Base-by-base conservation (phyloP, 108 stramenopile species). In the Cyclotella choctawhatcheeana region DNA sequence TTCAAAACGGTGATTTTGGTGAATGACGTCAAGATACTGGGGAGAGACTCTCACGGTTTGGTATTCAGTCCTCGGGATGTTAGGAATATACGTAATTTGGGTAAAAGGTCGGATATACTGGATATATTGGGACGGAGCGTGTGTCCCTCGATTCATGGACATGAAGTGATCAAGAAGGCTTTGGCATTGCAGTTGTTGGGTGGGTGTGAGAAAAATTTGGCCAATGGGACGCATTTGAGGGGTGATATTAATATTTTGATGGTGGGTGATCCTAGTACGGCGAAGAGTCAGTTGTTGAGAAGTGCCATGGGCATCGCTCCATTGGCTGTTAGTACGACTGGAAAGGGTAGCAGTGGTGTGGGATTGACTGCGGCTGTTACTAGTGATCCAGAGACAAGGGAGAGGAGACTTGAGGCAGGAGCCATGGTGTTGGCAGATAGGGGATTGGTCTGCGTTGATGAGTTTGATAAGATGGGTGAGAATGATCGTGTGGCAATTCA, bases 221-320 rank as follows among this genome's bases (percentile, higher is more conserved):
- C 86, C 26, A 99, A 98, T 77, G 99, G 99, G 5, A 98, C 98
- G 22, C 96, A 97, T 79, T 78, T 99, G 54, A 91, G 99, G 73
- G 99, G 99, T 51, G 99, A 99, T 75, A 98, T 99, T 64, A 99
- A 99, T 77, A 89, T 99, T 66, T 85, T 99, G 54, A 98, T 99
- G 97, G 99, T 99, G 34, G 99, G 99, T 8, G 99, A 99, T 87
- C 99, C 99, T 2, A 96, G 95, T 22, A 99, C 98, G n/a, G 99
- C 98, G 48, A 99, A 99, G 86, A 89, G 88, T 68, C 99, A 99
- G 81, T 82, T 99, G 32, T 84, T 99, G 20, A 92, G 99, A 29
- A 88, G 93, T 37, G 94, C 96, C 43, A 94, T 99, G 85, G 84
- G 91, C 37, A 96, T 98, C 69, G 98, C 99, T 0, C 99, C 99